Base-by-base conservation (phyloP, 805 yeast genomes). In the Ogataea paraovalis region DNA sequence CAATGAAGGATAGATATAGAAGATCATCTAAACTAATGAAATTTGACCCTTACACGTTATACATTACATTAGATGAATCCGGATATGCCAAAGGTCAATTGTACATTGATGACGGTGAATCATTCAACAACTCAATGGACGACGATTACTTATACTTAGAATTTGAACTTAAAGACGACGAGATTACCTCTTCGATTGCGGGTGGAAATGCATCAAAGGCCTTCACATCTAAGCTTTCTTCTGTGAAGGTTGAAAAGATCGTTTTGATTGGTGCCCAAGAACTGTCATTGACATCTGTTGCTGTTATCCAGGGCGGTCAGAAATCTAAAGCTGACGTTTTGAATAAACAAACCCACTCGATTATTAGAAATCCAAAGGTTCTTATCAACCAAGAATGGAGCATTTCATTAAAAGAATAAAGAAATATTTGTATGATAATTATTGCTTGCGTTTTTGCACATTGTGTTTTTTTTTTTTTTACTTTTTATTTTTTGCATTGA, bases 101-200 rank as follows among this genome's bases (percentile, higher is more conserved):
- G 28, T 91, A 90, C 62, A 65, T 85, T 33, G 98, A 91, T 63
- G 98, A 91, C 65, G 96, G 96, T 14, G 86, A 83, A 55, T 73
- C 91, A 0, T 87, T 76, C 55, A 47, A 44, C n/a, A 76, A 71
- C 39, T 80, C 80, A 60, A 48, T 62, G 28, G 54, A 67, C 2
- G 85, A 84, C 6, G 82, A 79, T 23, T 83, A 52, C 57, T 45
- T 80, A 2, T 62, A 69, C 39, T 59, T 79, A 2, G 57, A 69
- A 2, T 72, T 87, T 30, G 53, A 53, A 2, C 69, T 73, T 16
- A 56, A 64, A 12, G 65, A 68, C 19, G 64, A 68, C n/a, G 45
- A 47, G 7, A 48, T 81, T 3, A 48, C 49, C 0, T 62, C 72
- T 4, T 23, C 36, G 2, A 54, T 51, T 1, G 58, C 62, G 12